Evolutionary conservation across 2,329 filamentous ascomycete species (phyloP), one percentile per base, ranked within the genome.

Genomic region (Cladosporium colombiae): DNA sequence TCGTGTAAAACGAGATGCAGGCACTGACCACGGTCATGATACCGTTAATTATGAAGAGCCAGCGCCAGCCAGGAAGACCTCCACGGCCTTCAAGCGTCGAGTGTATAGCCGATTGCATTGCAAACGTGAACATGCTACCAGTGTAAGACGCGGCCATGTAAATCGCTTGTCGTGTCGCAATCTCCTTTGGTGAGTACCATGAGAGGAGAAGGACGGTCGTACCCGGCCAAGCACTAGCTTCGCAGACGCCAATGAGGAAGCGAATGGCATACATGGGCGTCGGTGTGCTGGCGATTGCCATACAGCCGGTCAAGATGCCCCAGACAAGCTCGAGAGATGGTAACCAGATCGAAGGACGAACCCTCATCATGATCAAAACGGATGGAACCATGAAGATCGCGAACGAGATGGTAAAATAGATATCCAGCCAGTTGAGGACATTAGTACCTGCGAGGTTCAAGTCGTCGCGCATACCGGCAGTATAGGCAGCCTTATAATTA

Each of bases 111-210:
- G 82, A 84, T 71, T 88, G 86, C 55, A 89, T 82, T 72, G 88
- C 87, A 1, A 86, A 86, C 18, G 84, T 83, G 57, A 89, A 84
- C 82, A 89, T 85, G 1, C 82, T 86, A 0, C 86, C 86, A 0
- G 84, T 83, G 2, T 87, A 78, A 0, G 85, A 86, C 0, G 83
- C 84, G 0, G 84, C 81, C 0, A 85, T 87, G 73, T 88, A 88
- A 61, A 88, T 82, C 7, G 84, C 86, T 37, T 80, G 83, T 4
- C 86, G 80, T 71, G 88, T 88, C 6, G 85, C 86, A 0, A 88
- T 80, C 73, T 89, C 86, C n/a, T 79, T 78, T 60, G 82, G 81
- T 0, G 82, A 88, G 71, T 88, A 88, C 86, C 86, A 88, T 0
- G 82, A 84, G 1, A 86, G 85, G 0, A 88, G 79, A 65, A 88